These are phyloP conservation scores for Spiromastix sp. DNA, from an alignment of 2,329 filamentous ascomycete genomes.

Conservation along the genomic window DNA sequence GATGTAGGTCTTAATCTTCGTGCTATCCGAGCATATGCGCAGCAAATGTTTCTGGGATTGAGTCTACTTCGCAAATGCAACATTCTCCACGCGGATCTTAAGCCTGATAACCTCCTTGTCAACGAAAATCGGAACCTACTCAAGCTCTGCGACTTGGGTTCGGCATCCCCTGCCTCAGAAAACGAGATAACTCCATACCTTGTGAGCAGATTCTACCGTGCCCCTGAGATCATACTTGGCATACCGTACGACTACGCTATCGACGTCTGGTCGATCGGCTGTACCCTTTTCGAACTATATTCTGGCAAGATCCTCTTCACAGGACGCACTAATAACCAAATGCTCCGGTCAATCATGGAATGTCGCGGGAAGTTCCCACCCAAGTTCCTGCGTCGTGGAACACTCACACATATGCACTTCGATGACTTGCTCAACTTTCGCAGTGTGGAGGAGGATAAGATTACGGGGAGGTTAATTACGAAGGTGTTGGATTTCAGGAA, in stretches of 20 bases:
- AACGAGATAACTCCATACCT: conserved; percentile 91
- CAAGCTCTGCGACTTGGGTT: conserved; percentile 94
- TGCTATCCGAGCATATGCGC: conserved; percentile 79
- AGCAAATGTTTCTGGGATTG: conserved; percentile 87
- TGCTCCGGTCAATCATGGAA: conserved; percentile 94
- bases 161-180: conserved; percentile 84
- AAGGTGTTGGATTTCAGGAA: conserved; percentile 45
- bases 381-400: conserved; percentile 76
- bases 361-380: conserved; percentile 84
- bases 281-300: conserved; percentile 92
- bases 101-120: conserved; percentile 94
- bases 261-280: conserved; percentile 97
- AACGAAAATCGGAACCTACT: conserved; percentile 74
- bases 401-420: conserved; percentile 68
- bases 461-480: conserved; percentile 64
- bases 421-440: conserved; percentile 75
- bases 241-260: conserved; percentile 90
- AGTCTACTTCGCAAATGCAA: conserved; percentile 83
- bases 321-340: conserved; percentile 93
- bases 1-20: conserved; percentile 85
- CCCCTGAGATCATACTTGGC: conserved; percentile 94
- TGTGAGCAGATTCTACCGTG: conserved; percentile 93
- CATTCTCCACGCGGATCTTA: conserved; percentile 90
- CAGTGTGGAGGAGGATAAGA: conserved; percentile 75
- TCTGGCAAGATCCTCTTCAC: conserved; percentile 96